phyloP scores from a whole-genome alignment of 495 filamentous ascomycete species.

The Lepidopterella palustris region DNA sequence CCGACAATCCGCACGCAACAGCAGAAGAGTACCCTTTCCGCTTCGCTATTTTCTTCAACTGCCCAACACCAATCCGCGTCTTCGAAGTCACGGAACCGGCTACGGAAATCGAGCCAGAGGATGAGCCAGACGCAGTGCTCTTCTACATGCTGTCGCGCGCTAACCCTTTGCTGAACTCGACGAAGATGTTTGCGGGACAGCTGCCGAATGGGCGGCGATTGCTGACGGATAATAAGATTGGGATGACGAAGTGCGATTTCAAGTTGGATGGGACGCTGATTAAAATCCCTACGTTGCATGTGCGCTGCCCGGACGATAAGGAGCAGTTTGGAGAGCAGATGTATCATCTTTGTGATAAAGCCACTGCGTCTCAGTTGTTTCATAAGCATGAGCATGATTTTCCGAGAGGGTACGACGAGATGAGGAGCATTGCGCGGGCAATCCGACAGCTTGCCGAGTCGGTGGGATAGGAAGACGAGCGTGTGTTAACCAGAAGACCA shows the following conservation, averaged over 20 bases:
- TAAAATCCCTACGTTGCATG: neutral
- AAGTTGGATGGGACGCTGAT: neutral
- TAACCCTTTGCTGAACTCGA: neutral
- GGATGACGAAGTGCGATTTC: neutral
- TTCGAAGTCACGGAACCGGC: neutral
- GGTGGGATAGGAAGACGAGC: too few relatives aligned
- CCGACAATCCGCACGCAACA: conserved; percentile 15
- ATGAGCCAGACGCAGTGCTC: neutral
- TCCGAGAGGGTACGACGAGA: neutral
- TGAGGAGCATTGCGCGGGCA: neutral
- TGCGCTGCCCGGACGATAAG: neutral
- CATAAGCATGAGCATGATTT: neutral
- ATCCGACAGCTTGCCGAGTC: too few relatives aligned
- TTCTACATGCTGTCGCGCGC: neutral
- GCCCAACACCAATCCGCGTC: neutral
- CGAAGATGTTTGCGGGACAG: neutral
- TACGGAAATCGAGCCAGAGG: neutral
- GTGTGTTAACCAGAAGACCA: too few relatives aligned
- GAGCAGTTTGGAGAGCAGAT: neutral
- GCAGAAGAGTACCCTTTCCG: conserved; percentile 14
- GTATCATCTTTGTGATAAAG: neutral
- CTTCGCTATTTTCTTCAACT: neutral
- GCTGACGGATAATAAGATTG: neutral
- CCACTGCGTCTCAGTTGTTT: neutral
- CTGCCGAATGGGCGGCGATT: neutral